Evolutionary conservation across 805 yeast species (phyloP).

Genomic region (Candida rishiriensis): DNA sequence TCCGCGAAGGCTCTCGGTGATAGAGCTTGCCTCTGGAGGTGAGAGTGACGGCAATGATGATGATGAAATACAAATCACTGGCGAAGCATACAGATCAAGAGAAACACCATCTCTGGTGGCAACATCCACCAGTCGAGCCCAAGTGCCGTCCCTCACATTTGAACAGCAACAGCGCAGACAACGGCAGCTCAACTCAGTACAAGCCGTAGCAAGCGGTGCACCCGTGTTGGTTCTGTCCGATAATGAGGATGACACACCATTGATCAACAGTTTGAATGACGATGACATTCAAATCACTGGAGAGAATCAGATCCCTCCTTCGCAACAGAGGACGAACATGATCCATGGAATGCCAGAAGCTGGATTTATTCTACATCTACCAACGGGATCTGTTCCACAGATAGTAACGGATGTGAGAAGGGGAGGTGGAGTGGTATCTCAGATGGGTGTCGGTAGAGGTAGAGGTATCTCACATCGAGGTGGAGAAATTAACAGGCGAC

Average conservation of each 20-base stretch:
- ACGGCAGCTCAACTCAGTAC: neutral
- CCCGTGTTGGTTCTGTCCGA: conserved; percentile 21
- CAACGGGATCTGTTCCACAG: neutral
- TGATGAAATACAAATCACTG: conserved; percentile 1
- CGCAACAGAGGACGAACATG: too few relatives aligned
- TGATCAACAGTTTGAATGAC: conserved; percentile 6
- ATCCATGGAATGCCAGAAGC: neutral
- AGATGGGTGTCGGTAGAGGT: too few relatives aligned
- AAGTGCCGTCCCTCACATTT: neutral
- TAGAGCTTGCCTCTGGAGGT: neutral
- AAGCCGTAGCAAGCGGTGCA: conserved; percentile 4
- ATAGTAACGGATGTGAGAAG: neutral
- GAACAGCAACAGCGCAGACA: conserved; percentile 2
- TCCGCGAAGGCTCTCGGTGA: neutral
- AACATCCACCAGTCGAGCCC: too few relatives aligned
- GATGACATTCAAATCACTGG: conserved; percentile 23
- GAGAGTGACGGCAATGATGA: neutral
- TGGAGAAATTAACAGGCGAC: too few relatives aligned
- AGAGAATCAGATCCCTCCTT: conserved; percentile 11
- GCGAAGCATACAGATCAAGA: neutral
- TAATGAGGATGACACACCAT: conserved; percentile 1
- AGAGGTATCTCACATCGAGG: too few relatives aligned
- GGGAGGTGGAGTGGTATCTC: too few relatives aligned
- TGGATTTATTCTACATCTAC: neutral
- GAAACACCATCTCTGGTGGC: too few relatives aligned